Evolutionary conservation across 306 rosid genomes (phyloP).

Genomic region (Quercus agrifolia): DNA sequence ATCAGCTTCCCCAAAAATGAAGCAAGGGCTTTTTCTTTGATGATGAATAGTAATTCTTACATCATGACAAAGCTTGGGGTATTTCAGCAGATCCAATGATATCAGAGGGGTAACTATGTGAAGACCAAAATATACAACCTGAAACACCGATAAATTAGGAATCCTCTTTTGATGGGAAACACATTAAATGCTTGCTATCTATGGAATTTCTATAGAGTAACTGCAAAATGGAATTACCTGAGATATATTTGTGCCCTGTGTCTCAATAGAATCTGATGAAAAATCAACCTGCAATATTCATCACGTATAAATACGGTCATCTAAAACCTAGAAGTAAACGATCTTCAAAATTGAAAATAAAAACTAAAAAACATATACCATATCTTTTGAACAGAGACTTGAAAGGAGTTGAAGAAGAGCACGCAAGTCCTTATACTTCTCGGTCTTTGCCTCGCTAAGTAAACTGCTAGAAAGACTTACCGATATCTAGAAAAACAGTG

Average conservation of each 20-base stretch:
- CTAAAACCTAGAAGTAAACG: slow-evolving; percentile 17
- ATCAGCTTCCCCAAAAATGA: slow-evolving; percentile 30
- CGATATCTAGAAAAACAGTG: slow-evolving; percentile 60
- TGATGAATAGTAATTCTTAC: slow-evolving; percentile 49
- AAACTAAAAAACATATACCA: slow-evolving; percentile 39
- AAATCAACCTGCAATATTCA: slow-evolving; percentile 71
- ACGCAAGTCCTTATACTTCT: slow-evolving; percentile 87
- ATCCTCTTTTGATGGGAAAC: background rate
- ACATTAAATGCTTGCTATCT: background rate
- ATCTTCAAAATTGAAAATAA: slow-evolving; percentile 8
- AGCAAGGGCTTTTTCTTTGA: slow-evolving; percentile 9
- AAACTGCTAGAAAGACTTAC: slow-evolving; percentile 79
- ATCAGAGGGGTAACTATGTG: slow-evolving; percentile 82
- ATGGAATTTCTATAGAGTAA: background rate
- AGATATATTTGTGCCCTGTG: slow-evolving; percentile 81
- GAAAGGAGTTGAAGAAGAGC: slow-evolving; percentile 98
- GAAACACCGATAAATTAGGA: slow-evolving; percentile 36
- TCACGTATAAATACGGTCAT: slow-evolving; percentile 25
- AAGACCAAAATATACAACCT: slow-evolving; percentile 98
- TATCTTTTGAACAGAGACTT: slow-evolving; percentile 88
- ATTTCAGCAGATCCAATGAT: slow-evolving; percentile 85
- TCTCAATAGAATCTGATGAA: slow-evolving; percentile 74
- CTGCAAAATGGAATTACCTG: slow-evolving; percentile 52
- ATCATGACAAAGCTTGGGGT: slow-evolving; percentile 90
- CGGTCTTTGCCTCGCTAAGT: slow-evolving; percentile 76